These are phyloP conservation scores for Ophidiomyces ophidiicola DNA, from an alignment of 2,329 filamentous ascomycete species.

Conservation along the genomic window DNA sequence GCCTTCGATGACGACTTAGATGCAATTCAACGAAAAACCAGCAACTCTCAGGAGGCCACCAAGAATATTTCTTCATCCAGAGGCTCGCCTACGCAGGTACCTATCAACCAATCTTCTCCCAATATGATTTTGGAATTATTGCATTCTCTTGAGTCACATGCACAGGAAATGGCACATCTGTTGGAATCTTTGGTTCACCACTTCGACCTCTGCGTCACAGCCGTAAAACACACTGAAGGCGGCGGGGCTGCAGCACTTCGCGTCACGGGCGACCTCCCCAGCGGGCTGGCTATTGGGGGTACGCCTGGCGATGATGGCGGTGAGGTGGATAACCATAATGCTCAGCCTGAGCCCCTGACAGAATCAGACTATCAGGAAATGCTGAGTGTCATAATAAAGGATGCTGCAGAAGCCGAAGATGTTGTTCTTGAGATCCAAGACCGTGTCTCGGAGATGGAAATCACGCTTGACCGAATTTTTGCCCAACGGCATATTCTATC, in stretches of 20 bases:
- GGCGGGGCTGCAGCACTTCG: conserved; percentile 56
- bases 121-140: conserved; percentile 43
- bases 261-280: conserved; percentile 49
- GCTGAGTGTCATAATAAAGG: conserved; percentile 56
- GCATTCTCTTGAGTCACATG: conserved; percentile 57
- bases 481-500: conserved; percentile 49
- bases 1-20: conserved; percentile 66
- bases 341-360: conserved; percentile 56
- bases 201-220: conserved; percentile 86
- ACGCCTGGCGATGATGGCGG: conserved; percentile 24
- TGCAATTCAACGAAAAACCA: conserved; percentile 48
- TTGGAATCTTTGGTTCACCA: conserved; percentile 72
- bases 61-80: conserved; percentile 17
- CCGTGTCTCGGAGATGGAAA: conserved; percentile 64
- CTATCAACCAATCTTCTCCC: conserved; percentile 24
- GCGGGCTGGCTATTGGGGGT: conserved; percentile 34
- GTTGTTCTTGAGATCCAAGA: conserved; percentile 59
- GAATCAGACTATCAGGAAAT: conserved; percentile 69
- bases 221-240: conserved; percentile 79
- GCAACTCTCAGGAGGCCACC: conserved; percentile 30
- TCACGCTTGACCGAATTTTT: conserved; percentile 51
- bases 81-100: conserved; percentile 24
- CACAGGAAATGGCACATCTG: conserved; percentile 68
- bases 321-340: conserved; percentile 26
- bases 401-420: conserved; percentile 49